Evolutionary conservation across 225 moss, liverwort and hornwort genomes (phyloP).

Genomic region (Climacium dendroides): DNA sequence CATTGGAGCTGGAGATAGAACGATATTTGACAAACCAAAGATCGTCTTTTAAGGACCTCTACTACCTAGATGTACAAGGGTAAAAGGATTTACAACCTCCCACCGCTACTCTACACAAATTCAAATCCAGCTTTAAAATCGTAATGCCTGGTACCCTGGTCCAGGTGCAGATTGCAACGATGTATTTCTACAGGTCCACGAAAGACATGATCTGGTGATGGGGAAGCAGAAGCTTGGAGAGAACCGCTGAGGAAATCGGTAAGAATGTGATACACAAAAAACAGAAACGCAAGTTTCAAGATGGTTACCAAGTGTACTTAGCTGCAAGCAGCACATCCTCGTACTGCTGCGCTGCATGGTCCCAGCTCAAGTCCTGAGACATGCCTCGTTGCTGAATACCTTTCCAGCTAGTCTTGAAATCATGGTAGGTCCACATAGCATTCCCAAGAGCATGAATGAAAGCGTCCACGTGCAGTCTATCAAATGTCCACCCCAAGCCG

Average conservation of each 20-base stretch:
- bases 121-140: background rate
- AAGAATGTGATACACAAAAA: background rate
- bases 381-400: constrained; percentile 71
- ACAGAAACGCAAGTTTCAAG: background rate
- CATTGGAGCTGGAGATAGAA: background rate
- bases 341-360: constrained; percentile 68
- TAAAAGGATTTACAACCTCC: background rate
- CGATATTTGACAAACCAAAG: background rate
- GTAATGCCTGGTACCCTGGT: background rate
- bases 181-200: background rate
- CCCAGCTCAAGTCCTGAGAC: constrained; percentile 75
- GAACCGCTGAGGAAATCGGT: background rate
- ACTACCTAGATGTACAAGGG: background rate
- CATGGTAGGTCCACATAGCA: constrained; percentile 73
- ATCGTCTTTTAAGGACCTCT: background rate
- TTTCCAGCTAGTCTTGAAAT: constrained; percentile 63
- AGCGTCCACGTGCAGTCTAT: constrained; percentile 12
- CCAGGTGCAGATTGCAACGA: background rate
- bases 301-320: constrained; percentile 59
- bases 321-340: constrained; percentile 76
- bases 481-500: constrained; percentile 74
- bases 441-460: constrained; percentile 67
- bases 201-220: background rate
- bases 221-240: background rate
- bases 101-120: background rate